Conservation (phyloP, 208 protist genomes). For the Porcisia hertigi region DNA sequence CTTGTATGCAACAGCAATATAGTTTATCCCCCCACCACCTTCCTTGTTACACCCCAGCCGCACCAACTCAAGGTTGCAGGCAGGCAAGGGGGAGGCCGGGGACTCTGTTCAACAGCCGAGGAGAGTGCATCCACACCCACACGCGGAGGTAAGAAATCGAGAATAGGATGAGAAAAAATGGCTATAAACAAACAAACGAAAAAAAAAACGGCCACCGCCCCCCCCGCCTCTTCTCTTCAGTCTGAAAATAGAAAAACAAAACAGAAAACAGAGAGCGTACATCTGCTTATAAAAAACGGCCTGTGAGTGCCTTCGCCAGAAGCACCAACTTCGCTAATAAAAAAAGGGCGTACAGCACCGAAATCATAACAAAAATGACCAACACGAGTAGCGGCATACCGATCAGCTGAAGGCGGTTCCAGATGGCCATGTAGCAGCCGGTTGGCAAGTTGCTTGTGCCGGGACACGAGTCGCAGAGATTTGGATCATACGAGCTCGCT, state of each 20-base stretch:
- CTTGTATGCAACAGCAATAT: background rate
- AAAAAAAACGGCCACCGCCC: background rate
- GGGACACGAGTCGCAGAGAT: slow-evolving; percentile 4
- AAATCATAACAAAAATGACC: slow-evolving; percentile 9
- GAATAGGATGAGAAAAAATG: no score
- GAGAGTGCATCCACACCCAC: background rate
- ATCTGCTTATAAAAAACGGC: background rate
- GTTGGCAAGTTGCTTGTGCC: background rate
- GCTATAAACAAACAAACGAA: background rate
- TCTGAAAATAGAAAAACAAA: background rate
- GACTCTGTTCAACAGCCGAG: no score
- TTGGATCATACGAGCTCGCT: background rate
- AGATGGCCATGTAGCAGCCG: slow-evolving; percentile 3
- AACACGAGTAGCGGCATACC: slow-evolving; percentile 18
- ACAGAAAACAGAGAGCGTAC: background rate
- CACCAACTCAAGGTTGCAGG: no score
- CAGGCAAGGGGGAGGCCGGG: no score
- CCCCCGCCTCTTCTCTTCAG: no score
- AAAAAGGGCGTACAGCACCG: slow-evolving; percentile 1
- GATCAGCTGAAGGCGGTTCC: slow-evolving; percentile 2
- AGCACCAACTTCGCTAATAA: slow-evolving; percentile 10
- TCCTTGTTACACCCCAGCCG: no score
- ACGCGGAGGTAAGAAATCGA: slow-evolving; percentile 2
- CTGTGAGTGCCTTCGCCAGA: background rate
- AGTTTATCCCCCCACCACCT: no score